Base-by-base conservation (phyloP, 2,329 filamentous ascomycete genomes). In the Cladosporium halotolerans region DNA sequence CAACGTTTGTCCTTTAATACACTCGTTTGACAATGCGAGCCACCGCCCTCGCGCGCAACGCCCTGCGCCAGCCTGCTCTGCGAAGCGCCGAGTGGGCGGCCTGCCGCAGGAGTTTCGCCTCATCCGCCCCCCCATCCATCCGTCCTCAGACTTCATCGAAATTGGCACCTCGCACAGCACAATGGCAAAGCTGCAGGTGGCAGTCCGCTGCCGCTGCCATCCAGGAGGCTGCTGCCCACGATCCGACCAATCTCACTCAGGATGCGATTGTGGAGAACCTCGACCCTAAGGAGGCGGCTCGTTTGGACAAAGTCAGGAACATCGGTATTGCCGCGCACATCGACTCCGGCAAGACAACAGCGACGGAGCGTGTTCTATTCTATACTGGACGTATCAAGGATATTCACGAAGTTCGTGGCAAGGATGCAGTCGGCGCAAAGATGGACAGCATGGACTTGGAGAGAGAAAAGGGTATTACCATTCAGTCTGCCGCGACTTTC, bases 371-470 rank as follows among this genome's bases (percentile, higher is more conserved):
- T 71, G 90, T 99, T 42, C 85, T 99, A 54, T 99, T 91, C 80
- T 99, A 99, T 73, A 97, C 93, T 52, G 93, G 93, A 60, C 86
- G 93, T 68, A 96, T 96, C 74, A 95, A 95, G 70, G 81, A 89
- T 32, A 97, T 99, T 66, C 93, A 99, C 76, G 93, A 99, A 74
- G 93, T 99, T 41, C 83, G 93, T 66, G 90, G 90, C 55, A 91
- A 92, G 68, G 93, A 99, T 79, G 83, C 88, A 34, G 90, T 96
- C 39, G 93, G 93, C 60, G 93, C 93, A 57, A 99, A 99, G 78
- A 99, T 99, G 93, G 93, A 99, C 77, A 96, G 91, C 23, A 99
- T 99, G 93, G 93, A 99, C 64, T 79, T 99, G 62, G 93, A 99
- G 75, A 82, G 93, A 72, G 93, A 97, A 72, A 96, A 96, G 77